Base-by-base conservation (phyloP, 1,284 basidiomycete species). In the Termitomyces sp. region DNA sequence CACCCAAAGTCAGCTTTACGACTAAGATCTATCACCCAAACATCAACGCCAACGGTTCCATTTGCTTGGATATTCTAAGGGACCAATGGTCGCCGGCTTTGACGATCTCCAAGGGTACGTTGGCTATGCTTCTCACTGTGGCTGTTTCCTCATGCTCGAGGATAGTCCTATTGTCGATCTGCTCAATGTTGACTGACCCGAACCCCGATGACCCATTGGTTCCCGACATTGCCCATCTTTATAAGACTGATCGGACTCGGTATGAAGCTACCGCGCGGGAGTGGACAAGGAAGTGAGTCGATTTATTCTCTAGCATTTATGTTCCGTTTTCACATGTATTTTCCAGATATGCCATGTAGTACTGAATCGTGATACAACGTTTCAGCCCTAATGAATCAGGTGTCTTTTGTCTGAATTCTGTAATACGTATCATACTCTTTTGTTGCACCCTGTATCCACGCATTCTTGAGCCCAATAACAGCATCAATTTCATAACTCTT, bases 51-150 rank as follows among this genome's bases (percentile, higher is more conserved):
- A 95, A 97, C 66, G 97, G 97, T 46, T 95, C 93, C 62, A 99
- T 99, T 74, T 99, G 97, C 73, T 79, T 99, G 64, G 97, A 97
- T 72, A 97, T 97, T 68, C 77, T 97, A 69, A 84, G 93, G 75
- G 94, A 97, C 73, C 94, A 97, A 70, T 97, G 94, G 94, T 94
- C 91, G 60, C 97, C 97, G 46, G 97, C 97, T 44, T 78, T 99
- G 75, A 98, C 97, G 55, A 97, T 99, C 66, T 97, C 94, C 66
- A 98, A 99, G 81, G 94, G 93, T 93, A 54, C 55, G 81, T 66
- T 8, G 30, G n/a, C 4, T 2, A 33, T 2, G 14, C 30, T 28
- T 18, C 35, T 16, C 10, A 9, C 35, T 13, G 5, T 41, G 3
- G 38, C 37, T 42, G 50, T 37, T 24, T 37, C 18, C 10, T 49